phyloP scores from a whole-genome alignment of 108 stramenopile genomes.

The Nitzschia putrida region DNA sequence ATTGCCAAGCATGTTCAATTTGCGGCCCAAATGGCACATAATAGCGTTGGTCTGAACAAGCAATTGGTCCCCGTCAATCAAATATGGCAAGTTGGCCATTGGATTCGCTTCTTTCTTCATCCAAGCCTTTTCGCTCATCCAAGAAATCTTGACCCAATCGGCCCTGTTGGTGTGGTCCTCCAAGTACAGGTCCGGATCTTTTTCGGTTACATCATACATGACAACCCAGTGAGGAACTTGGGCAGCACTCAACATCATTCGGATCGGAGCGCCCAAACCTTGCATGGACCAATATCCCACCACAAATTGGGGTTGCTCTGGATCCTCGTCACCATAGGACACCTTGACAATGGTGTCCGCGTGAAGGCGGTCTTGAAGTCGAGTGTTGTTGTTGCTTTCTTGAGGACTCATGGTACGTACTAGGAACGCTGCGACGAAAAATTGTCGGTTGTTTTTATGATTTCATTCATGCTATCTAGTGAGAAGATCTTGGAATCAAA shows the following conservation, averaged over 20 bases:
- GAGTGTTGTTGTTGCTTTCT: too few relatives aligned
- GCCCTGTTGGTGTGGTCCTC: too few relatives aligned
- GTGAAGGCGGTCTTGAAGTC: constrained; percentile 15
- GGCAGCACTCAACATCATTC: constrained; percentile 36
- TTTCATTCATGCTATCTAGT: too few relatives aligned
- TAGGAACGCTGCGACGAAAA: too few relatives aligned
- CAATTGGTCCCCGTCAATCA: constrained; percentile 29
- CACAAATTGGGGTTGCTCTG: constrained; percentile 10
- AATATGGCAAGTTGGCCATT: constrained; percentile 44
- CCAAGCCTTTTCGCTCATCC: constrained; percentile 21
- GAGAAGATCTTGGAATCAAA: too few relatives aligned
- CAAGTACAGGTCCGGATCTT: constrained; percentile 1
- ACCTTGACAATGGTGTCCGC: constrained; percentile 18
- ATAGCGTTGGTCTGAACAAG: constrained; percentile 43
- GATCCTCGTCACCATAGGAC: not conserved
- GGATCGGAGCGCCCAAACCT: constrained; percentile 40
- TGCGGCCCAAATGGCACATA: constrained; percentile 37
- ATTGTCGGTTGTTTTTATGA: too few relatives aligned
- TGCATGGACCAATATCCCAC: constrained; percentile 42
- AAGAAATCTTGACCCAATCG: constrained; percentile 23
- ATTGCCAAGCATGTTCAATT: constrained; percentile 28
- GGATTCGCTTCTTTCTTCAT: constrained; percentile 16
- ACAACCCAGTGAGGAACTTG: constrained; percentile 13
- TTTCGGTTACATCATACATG: constrained; percentile 37
- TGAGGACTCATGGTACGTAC: too few relatives aligned